Evolutionary conservation across 2,329 filamentous ascomycete genomes (phyloP).

Genomic region (Blastomyces gilchristii): DNA sequence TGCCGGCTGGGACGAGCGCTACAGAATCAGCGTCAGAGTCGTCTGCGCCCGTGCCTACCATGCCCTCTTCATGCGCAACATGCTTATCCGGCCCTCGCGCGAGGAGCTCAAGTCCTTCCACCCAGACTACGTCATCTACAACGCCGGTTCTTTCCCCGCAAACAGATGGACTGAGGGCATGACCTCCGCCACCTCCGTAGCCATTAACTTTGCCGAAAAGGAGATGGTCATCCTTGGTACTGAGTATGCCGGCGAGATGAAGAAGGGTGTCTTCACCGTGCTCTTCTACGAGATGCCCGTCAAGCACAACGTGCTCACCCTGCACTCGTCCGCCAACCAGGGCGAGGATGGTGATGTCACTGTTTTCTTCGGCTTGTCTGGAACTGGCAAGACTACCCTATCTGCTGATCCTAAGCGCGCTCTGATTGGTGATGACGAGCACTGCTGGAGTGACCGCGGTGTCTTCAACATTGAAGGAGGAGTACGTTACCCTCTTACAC

Average conservation of each 20-base stretch:
- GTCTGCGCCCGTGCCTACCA: slow-evolving; percentile 99
- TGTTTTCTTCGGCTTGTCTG: slow-evolving; percentile 97
- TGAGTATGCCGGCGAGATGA: slow-evolving; percentile 96
- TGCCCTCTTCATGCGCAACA: slow-evolving; percentile 99
- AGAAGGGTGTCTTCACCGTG: slow-evolving; percentile 97
- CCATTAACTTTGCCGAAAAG: slow-evolving; percentile 98
- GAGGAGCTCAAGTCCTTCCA: slow-evolving; percentile 97
- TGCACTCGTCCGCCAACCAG: slow-evolving; percentile 98
- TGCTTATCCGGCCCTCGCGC: slow-evolving; percentile 87
- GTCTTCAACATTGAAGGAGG: slow-evolving; percentile 99
- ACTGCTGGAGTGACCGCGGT: slow-evolving; percentile 95
- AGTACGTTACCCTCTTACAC: slow-evolving; percentile 21
- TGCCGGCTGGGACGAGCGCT: slow-evolving; percentile 97
- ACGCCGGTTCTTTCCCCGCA: slow-evolving; percentile 94
- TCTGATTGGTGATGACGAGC: slow-evolving; percentile 96
- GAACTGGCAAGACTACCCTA: slow-evolving; percentile 96
- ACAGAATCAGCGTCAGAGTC: slow-evolving; percentile 92
- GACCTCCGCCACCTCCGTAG: slow-evolving; percentile 95
- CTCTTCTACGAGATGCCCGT: slow-evolving; percentile 99
- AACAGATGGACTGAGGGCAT: slow-evolving; percentile 97
- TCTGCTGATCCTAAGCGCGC: slow-evolving; percentile 94
- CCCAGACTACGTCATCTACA: slow-evolving; percentile 99
- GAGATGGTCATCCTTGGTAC: slow-evolving; percentile 99
- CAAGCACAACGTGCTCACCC: slow-evolving; percentile 96
- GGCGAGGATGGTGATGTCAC: slow-evolving; percentile 90